Percentiles rank a stretch among this genome's conserved stretches.
phyloP scores from a whole-genome alignment of 805 yeast genomes.

The Saturnispora diversa region DNA sequence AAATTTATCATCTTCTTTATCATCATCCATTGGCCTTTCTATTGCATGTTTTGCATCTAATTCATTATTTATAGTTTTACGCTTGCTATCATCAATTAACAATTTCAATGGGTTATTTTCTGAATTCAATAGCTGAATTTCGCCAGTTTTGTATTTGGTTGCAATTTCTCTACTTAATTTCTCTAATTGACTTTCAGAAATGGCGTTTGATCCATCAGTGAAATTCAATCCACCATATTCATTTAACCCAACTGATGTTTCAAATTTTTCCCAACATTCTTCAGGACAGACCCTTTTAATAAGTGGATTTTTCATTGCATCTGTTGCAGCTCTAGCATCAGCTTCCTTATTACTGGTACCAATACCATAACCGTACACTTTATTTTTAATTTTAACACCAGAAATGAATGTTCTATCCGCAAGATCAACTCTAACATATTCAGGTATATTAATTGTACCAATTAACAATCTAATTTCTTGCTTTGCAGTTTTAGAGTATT shows the following conservation, averaged over 20 bases:
- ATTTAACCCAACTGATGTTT: conserved; percentile 12
- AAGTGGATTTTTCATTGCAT: conserved; percentile 34
- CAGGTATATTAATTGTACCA: conserved; percentile 46
- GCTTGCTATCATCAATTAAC: conserved; percentile 8
- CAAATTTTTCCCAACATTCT: conserved; percentile 14
- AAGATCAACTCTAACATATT: conserved; percentile 32
- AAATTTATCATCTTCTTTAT: neutral
- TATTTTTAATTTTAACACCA: conserved; percentile 56
- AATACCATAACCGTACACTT: conserved; percentile 60
- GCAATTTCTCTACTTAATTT: conserved; percentile 10
- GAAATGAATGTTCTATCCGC: conserved; percentile 24
- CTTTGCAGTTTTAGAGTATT: conserved; percentile 31
- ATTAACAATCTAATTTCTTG: conserved; percentile 50
- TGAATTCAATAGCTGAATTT: conserved; percentile 11
- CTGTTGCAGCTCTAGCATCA: conserved; percentile 75
- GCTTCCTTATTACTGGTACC: conserved; percentile 70
- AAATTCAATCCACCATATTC: conserved; percentile 14
- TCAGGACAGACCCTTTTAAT: conserved; percentile 12
- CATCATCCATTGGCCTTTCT: neutral
- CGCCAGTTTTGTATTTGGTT: conserved; percentile 10
- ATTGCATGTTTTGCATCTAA: conserved; percentile 4
- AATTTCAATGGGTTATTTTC: conserved; percentile 12
- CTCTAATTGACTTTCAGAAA: conserved; percentile 6
- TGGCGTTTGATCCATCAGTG: conserved; percentile 5
- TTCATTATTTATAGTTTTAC: conserved; percentile 2